Conservation (phyloP, 345 rosid species). For the Lepidium didymum region DNA sequence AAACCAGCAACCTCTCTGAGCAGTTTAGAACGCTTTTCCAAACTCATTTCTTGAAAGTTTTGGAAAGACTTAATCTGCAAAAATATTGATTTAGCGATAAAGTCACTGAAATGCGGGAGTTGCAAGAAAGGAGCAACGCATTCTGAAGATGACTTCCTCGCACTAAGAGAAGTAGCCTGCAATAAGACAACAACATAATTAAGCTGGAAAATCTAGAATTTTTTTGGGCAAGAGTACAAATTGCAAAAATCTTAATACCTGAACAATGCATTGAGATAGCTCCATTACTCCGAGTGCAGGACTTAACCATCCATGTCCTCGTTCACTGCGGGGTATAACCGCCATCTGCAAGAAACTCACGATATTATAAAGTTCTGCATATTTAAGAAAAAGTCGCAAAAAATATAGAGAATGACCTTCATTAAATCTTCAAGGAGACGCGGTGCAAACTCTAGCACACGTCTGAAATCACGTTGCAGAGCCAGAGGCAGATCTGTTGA, state of each 20-base stretch:
- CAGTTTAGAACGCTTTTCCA: slow-evolving; percentile 65
- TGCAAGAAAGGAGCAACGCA: slow-evolving; percentile 78
- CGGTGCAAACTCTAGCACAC: slow-evolving; percentile 81
- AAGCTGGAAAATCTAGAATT: not conserved
- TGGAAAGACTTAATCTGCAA: slow-evolving; percentile 56
- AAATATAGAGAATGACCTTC: slow-evolving; percentile 43
- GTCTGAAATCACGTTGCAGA: slow-evolving; percentile 66
- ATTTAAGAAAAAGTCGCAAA: not conserved
- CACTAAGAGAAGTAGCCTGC: slow-evolving; percentile 94
- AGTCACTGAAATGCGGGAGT: slow-evolving; percentile 77
- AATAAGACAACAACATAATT: not conserved
- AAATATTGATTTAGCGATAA: slow-evolving; percentile 52
- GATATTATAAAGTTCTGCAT: not conserved
- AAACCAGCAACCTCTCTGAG: slow-evolving; percentile 62
- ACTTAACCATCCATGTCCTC: slow-evolving; percentile 92
- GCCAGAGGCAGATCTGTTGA: slow-evolving; percentile 53
- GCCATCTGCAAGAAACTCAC: slow-evolving; percentile 64
- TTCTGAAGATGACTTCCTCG: slow-evolving; percentile 77
- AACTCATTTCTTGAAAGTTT: slow-evolving; percentile 57
- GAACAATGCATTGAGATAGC: slow-evolving; percentile 86
- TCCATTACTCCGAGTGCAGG: slow-evolving; percentile 91
- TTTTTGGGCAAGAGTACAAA: not conserved
- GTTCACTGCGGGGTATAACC: slow-evolving; percentile 65
- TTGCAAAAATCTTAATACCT: slow-evolving; percentile 37
- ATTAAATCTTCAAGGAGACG: slow-evolving; percentile 92